Conservation (phyloP, 2,329 filamentous ascomycete genomes). For the Calonectria montana region DNA sequence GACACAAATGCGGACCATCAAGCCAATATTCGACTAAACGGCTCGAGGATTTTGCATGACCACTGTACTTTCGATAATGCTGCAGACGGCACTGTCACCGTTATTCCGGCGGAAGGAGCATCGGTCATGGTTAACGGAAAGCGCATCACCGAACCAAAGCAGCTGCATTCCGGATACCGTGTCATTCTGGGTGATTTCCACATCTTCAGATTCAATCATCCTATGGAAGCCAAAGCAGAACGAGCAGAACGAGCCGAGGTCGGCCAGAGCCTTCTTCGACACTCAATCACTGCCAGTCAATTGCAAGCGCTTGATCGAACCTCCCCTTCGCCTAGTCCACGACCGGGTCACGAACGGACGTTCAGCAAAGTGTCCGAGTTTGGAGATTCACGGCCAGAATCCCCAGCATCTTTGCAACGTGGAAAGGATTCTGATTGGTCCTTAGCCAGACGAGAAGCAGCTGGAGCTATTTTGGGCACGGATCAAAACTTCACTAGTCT, state of each 20-base stretch:
- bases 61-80: constrained; percentile 94
- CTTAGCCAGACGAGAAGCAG: constrained; percentile 92
- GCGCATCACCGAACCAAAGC: constrained; percentile 85
- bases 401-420: constrained; percentile 75
- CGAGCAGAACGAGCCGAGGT: constrained; percentile 89
- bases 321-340: constrained; percentile 71
- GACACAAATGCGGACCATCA: constrained; percentile 80
- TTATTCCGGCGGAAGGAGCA: constrained; percentile 90
- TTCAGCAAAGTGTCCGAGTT: constrained; percentile 84
- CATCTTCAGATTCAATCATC: constrained; percentile 98
- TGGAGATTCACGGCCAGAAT: constrained; percentile 80
- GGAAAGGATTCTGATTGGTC: constrained; percentile 94
- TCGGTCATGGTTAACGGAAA: constrained; percentile 98
- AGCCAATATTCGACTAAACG: constrained; percentile 93
- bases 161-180: constrained; percentile 90
- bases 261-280: constrained; percentile 83
- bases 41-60: constrained; percentile 89
- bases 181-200: constrained; percentile 98
- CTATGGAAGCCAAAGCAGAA: constrained; percentile 93
- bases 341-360: constrained; percentile 80
- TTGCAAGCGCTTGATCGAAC: constrained; percentile 67
- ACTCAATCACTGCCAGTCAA: constrained; percentile 77
- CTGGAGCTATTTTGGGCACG: constrained; percentile 86
- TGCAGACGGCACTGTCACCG: constrained; percentile 88
- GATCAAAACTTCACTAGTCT: constrained; percentile 92